These are phyloP conservation scores for Trichosporon sp. DNA, from an alignment of 1,284 basidiomycete species.

Conservation along the genomic window DNA sequence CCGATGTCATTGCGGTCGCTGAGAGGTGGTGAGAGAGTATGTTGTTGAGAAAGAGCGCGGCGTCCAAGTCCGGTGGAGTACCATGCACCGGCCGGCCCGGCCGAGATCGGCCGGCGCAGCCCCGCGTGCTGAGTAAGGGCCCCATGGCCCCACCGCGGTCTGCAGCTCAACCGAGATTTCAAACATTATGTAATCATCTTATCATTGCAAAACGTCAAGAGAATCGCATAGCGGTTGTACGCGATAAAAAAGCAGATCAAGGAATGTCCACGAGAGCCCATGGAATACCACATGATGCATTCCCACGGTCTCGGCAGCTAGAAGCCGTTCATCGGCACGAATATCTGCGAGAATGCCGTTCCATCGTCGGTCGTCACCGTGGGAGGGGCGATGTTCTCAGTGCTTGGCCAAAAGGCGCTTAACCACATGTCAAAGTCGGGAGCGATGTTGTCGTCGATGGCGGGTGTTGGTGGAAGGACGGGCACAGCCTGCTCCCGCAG, in stretches of 20 bases:
- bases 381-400: neutral
- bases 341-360: neutral
- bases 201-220: too few species aligned
- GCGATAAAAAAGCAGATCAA: too few species aligned
- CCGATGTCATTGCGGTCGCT: neutral
- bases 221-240: too few species aligned
- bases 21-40: neutral
- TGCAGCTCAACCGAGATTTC: too few species aligned
- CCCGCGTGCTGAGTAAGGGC: neutral
- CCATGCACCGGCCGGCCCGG: neutral
- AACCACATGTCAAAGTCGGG: slow-evolving; percentile 17
- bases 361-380: slow-evolving; percentile 8
- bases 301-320: neutral
- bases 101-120: neutral
- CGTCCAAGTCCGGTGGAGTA: neutral
- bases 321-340: slow-evolving; percentile 13
- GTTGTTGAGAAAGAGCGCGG: neutral
- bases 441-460: slow-evolving; percentile 1
- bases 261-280: too few species aligned
- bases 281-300: too few species aligned
- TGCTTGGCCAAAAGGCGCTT: slow-evolving; percentile 8
- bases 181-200: too few species aligned
- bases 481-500: slow-evolving; percentile 10
- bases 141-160: neutral
- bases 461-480: neutral